These are phyloP conservation scores for Aspergillus hancockii DNA, from an alignment of 495 filamentous ascomycete genomes.

Conservation along the genomic window DNA sequence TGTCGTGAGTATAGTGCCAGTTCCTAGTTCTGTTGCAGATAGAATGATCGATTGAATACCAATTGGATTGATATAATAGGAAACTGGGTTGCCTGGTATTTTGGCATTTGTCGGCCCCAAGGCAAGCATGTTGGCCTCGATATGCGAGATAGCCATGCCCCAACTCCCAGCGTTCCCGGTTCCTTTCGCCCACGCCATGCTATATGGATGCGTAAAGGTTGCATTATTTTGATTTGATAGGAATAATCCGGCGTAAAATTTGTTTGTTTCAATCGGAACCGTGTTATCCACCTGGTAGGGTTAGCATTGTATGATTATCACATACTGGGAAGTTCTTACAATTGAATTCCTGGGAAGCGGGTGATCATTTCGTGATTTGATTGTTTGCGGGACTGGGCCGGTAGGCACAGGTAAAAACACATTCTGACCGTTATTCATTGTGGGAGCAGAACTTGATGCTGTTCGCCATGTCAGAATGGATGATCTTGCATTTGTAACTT, in stretches of 20 bases:
- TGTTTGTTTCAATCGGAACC: constrained; percentile 74
- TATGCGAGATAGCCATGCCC: constrained; percentile 75
- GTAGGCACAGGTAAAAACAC: constrained; percentile 63
- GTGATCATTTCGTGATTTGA: constrained; percentile 53
- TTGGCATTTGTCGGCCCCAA: constrained; percentile 52
- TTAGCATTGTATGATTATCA: constrained; percentile 9
- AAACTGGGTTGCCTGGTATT: constrained; percentile 57
- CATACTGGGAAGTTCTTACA: constrained; percentile 40
- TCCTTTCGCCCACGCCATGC: constrained; percentile 74
- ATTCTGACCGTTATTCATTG: constrained; percentile 40
- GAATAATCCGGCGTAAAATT: constrained; percentile 91
- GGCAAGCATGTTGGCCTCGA: constrained; percentile 63
- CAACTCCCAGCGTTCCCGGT: constrained; percentile 65
- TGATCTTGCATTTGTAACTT: not conserved
- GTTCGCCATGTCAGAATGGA: not conserved
- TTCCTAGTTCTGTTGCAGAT: constrained; percentile 71
- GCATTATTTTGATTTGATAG: constrained; percentile 69
- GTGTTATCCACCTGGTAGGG: constrained; percentile 35
- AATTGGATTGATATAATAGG: constrained; percentile 80
- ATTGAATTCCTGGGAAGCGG: constrained; percentile 50
- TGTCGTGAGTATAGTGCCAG: constrained; percentile 59
- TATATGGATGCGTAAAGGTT: constrained; percentile 85
- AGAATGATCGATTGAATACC: constrained; percentile 79
- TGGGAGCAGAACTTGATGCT: constrained; percentile 1
- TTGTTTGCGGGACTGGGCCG: constrained; percentile 53